Percentiles rank a stretch among this genome's conserved stretches.
Evolutionary conservation across 768 basidiomycete genomes (phyloP).

Genomic region (Antrodiella citrinella): DNA sequence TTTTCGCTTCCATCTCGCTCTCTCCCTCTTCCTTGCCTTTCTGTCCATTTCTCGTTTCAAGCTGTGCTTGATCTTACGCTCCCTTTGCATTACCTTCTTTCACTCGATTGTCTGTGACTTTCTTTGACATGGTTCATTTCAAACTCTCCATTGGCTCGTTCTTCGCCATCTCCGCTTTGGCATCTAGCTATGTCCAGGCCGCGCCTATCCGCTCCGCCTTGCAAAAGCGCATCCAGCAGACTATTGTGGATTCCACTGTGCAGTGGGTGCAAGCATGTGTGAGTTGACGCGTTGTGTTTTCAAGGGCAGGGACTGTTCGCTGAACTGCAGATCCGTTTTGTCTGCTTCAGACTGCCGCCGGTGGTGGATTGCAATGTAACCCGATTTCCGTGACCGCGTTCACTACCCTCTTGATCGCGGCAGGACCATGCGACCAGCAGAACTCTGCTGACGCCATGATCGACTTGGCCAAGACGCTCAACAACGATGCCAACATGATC

Average conservation of each 20-base stretch:
- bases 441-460: slow-evolving; percentile 42
- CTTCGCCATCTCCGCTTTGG: neutral
- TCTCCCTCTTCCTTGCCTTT: no score
- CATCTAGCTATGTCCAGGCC: slow-evolving; percentile 12
- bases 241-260: slow-evolving; percentile 37
- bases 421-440: slow-evolving; percentile 34
- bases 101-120: no score
- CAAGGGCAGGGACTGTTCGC: neutral
- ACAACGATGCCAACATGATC: slow-evolving; percentile 41
- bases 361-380: slow-evolving; percentile 52
- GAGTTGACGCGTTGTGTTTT: slow-evolving; percentile 15
- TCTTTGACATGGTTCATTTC: no score
- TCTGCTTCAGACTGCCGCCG: slow-evolving; percentile 38
- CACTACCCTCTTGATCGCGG: slow-evolving; percentile 48
- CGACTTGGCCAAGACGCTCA: slow-evolving; percentile 39
- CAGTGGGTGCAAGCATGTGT: slow-evolving; percentile 49
- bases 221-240: slow-evolving; percentile 41
- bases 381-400: slow-evolving; percentile 47
- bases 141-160: no score
- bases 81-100: no score
- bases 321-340: neutral
- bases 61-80: no score
- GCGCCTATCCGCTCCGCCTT: slow-evolving; percentile 18
- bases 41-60: no score
- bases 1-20: no score